Conservation (phyloP, 129 eudicot species). For the Tanacetum coccineum region DNA sequence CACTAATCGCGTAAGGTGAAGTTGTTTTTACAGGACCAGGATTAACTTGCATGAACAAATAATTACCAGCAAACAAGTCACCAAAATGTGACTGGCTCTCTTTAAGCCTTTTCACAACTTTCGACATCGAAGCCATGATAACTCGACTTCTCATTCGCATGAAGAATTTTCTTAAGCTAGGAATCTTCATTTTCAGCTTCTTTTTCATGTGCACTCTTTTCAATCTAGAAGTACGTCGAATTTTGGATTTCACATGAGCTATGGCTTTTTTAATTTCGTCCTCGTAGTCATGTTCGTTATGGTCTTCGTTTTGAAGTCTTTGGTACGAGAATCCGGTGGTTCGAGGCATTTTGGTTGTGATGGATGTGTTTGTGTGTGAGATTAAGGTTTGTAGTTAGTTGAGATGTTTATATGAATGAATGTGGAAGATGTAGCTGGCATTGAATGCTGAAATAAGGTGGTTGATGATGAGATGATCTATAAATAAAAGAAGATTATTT, state of each 20-base stretch:
- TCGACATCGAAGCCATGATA: slow-evolving; percentile 44
- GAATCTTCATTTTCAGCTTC: slow-evolving; percentile 54
- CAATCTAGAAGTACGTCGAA: slow-evolving; percentile 26
- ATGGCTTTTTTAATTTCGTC: slow-evolving; percentile 23
- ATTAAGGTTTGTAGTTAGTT: not conserved
- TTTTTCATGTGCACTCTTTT: slow-evolving; percentile 40
- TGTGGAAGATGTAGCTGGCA: slow-evolving; percentile 16
- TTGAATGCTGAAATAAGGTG: slow-evolving; percentile 28
- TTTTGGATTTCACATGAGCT: slow-evolving; percentile 28
- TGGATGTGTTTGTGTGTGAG: not conserved
- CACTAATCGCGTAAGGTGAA: slow-evolving; percentile 25
- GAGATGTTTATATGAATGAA: slow-evolving; percentile 21
- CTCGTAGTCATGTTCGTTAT: slow-evolving; percentile 26
- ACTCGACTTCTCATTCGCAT: slow-evolving; percentile 38
- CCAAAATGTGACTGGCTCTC: slow-evolving; percentile 76
- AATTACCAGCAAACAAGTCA: slow-evolving; percentile 87
- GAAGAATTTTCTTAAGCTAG: slow-evolving; percentile 49
- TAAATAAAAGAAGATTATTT: too few species aligned
- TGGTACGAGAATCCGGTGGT: slow-evolving; percentile 50
- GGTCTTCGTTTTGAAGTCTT: slow-evolving; percentile 35
- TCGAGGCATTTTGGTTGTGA: slow-evolving; percentile 11
- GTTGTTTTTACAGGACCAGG: slow-evolving; percentile 51
- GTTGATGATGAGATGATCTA: slow-evolving; percentile 25
- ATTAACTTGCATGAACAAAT: slow-evolving; percentile 81
- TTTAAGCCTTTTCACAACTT: slow-evolving; percentile 60